phyloP scores from a whole-genome alignment of 2,329 filamentous ascomycete species.

The Hirsutella rhossiliensis region DNA sequence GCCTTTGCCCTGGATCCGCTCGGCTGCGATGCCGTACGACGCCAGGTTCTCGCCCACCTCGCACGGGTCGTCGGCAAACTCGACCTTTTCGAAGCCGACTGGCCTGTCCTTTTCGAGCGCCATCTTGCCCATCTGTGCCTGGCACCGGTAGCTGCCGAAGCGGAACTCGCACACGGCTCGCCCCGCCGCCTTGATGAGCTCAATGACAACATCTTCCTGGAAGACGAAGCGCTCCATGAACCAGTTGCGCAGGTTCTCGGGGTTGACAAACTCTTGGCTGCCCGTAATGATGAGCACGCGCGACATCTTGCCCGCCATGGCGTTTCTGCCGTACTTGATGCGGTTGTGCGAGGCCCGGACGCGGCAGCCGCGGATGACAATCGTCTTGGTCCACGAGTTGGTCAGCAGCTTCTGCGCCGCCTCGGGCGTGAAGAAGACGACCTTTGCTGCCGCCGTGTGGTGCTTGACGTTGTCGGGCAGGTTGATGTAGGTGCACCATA shows the following conservation, averaged over 20 bases:
- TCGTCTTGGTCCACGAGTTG: slow-evolving; percentile 13
- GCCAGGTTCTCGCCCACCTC: slow-evolving; percentile 20
- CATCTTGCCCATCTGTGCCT: slow-evolving; percentile 36
- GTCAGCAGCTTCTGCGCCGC: slow-evolving; percentile 22
- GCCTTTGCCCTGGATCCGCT: slow-evolving; percentile 19
- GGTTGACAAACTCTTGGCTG: slow-evolving; percentile 29
- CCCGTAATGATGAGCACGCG: slow-evolving; percentile 41
- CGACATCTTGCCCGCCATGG: slow-evolving; percentile 18
- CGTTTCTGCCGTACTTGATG: slow-evolving; percentile 26
- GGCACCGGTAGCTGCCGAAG: slow-evolving; percentile 43
- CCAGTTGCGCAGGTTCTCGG: slow-evolving; percentile 21
- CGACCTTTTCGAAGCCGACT: slow-evolving; percentile 21
- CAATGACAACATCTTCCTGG: slow-evolving; percentile 31
- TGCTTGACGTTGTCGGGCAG: slow-evolving; percentile 24
- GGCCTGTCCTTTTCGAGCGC: slow-evolving; percentile 22
- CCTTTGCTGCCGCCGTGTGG: slow-evolving; percentile 31
- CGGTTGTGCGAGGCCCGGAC: slow-evolving; percentile 34
- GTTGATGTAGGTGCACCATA: slow-evolving; percentile 41
- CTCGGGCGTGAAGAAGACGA: slow-evolving; percentile 33
- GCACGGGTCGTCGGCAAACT: slow-evolving; percentile 25
- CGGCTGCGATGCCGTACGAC: slow-evolving; percentile 18
- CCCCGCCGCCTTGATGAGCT: slow-evolving; percentile 13
- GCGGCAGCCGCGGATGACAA: slow-evolving; percentile 22
- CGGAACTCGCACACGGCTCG: slow-evolving; percentile 32
- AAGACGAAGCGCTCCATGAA: slow-evolving; percentile 32